Base-by-base conservation (phyloP, 2,329 filamentous ascomycete species). In the Aspergillus brasiliensis region DNA sequence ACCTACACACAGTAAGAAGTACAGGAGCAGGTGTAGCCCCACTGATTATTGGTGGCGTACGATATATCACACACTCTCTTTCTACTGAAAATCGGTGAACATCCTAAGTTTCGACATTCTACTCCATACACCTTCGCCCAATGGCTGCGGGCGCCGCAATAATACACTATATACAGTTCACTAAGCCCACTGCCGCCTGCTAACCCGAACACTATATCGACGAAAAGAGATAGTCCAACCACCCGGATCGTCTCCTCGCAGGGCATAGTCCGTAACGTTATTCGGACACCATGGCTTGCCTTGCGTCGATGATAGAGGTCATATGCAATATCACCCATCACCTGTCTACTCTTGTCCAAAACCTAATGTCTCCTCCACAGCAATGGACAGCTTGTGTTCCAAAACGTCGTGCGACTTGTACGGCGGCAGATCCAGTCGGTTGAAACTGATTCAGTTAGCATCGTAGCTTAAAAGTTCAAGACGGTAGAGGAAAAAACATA, bases 341-440 rank as follows among this genome's bases (percentile, higher is more conserved):
- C 42, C 38, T 51, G 52, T 71, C 74, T 92, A 99, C 82, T 99
- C 95, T 81, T 99, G 95, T 66, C 95, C 95, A 75, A 99, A 99
- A 63, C 95, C 95, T 83, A 99, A 93, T 0, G 95, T 99, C 82
- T 99, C 95, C 80, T 99, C 95, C 57, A 99, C 95, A 25, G 95
- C 95, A 78, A 97, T 96, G 6, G 93, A 95, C 69, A 99, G 83
- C 80, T 99, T 99, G 73, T 88, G 83, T 74, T 94, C 90, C 67
- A 99, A 83, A 69, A 86, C 86, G 64, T 98, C 94, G 70, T 93
- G 84, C 21, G 84, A 87, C 82, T 97, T 98, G 76, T 99, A 99
- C 27, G 92, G 88, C 42, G 95, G 95, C 52, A 99, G 81, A 78
- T 99, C 95, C 67, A 99, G 85, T 71, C 95, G 92, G 78, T 99